Evolutionary conservation across 2,329 filamentous ascomycete species (phyloP), one percentile per base, ranked within the genome.

Genomic region (Aspergillus novoparasiticus): DNA sequence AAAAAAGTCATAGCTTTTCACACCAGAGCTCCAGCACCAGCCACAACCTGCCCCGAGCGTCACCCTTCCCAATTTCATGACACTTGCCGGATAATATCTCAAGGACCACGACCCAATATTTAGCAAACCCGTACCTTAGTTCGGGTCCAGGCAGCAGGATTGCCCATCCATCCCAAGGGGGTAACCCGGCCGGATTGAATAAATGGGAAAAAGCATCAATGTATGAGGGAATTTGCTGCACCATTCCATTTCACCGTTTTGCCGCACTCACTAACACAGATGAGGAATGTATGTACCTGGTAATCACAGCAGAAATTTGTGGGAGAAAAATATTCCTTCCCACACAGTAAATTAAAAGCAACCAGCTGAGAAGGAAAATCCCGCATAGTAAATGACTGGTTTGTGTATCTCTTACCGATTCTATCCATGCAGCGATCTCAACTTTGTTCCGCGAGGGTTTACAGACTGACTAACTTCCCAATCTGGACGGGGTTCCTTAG

Each of bases 141-240:
- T 34, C 34, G n/a, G 21, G 10, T 39, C 51, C 51, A 55, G 51
- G 51, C 51, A 55, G 51, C 51, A 55, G 21, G 50, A 54, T 54
- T 54, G 32, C 32, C 50, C 30, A 59, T n/a, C 48, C 28, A 39
- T 21, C 57, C 60, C 21, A 32, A 45, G 57, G 43, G 48, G 41
- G 28, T 28, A 36, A 62, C 14, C 50, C 50, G 50, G n/a, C 28
- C n/a, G 50, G 51, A 26, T 55, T 39, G 51, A 48, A 45, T 45
- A 19, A 39, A 32, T 30, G 19, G 39, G 6, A 41, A 41, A 41
- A 41, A 41, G 6, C 16, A n/a, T 16, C 5, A 58, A 58, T 65
- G 66, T 69, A 69, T 69, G 68, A 68, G 68, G 68, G 68, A 69
- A 69, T 69, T 67, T 66, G 64, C 63, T 65, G 51, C 43, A 48